Evolutionary conservation across 1,284 basidiomycete genomes (phyloP), one percentile per base, ranked within the genome.

Genomic region (Ceratobasidium sp.): DNA sequence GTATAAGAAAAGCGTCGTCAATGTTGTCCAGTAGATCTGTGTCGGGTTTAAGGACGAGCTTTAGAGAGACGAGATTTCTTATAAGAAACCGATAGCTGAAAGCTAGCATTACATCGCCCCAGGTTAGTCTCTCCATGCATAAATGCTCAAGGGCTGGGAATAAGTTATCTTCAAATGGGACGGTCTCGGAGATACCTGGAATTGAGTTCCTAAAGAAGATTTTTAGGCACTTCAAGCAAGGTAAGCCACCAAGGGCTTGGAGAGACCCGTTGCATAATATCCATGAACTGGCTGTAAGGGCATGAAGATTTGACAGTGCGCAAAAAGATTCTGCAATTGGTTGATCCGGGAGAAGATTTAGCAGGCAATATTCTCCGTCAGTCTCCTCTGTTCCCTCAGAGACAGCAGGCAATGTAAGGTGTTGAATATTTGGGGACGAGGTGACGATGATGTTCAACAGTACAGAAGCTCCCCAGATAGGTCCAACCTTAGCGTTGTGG

Each of bases 361-460:
- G 23, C 23, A 56, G 54, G 23, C 9, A 56, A 26, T 56, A 9
- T 26, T 56, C 54, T 56, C 54, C 54, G 23, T 56, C 54, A 10
- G n/a, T 56, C 23, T 10, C 54, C 12, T 56, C 54, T 23, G 23
- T 26, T 12, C n/a, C 23, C 54, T 56, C 23, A 10, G 23, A 2
- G n/a, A 56, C 54, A 23, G 54, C n/a, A 23, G 54, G 54, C 54
- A 56, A 23, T 10, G 54, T 23, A 26, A 56, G 54, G n/a, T 26
- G 20, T 13, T 99, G 98, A 85, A 94, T 99, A 84, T 99, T 99
- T 85, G 99, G 99, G 86, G 91, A 56, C n/a, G 52, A 56, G 95
- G 82, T 90, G 98, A 83, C 98, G 85, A 38, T 56, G 20, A 42
- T 17, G 20, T 44, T n/a, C 40, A 40, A 26, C 42, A 44, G 52